Percentiles rank a stretch among this genome's conserved stretches.
Conservation (phyloP, 257 asterid genomes). For the Coffea eugenioides region DNA sequence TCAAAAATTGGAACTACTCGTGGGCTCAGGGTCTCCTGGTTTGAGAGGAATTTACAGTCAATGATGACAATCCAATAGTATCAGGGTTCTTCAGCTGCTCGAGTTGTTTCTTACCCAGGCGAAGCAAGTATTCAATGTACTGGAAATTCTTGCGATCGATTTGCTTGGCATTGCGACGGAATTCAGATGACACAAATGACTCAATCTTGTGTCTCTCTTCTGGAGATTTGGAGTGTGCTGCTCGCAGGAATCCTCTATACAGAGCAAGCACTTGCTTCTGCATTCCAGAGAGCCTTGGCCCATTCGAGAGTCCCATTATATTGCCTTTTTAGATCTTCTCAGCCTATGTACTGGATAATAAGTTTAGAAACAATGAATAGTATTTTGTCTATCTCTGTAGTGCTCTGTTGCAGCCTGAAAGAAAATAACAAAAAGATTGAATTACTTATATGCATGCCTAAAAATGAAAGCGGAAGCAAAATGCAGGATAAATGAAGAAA, state of each 20-base stretch:
- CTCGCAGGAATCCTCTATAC: conserved; percentile 78
- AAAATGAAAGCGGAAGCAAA: neutral
- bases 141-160: conserved; percentile 77
- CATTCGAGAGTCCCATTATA: conserved; percentile 61
- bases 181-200: conserved; percentile 69
- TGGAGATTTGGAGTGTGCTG: conserved; percentile 65
- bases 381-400: neutral
- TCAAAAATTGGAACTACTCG: neutral
- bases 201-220: conserved; percentile 67
- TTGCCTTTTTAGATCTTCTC: conserved; percentile 12
- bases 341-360: neutral
- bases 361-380: neutral
- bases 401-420: conserved; percentile 6
- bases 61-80: conserved; percentile 59
- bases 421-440: neutral
- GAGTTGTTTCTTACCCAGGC: conserved; percentile 78
- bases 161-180: conserved; percentile 56
- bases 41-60: conserved; percentile 40
- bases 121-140: conserved; percentile 71
- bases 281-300: conserved; percentile 78
- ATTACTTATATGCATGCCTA: neutral
- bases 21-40: conserved; percentile 19
- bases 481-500: too few species aligned
- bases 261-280: conserved; percentile 87
- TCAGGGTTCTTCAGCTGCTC: conserved; percentile 78